Conservation (phyloP, 352 stramenopile genomes). For the Phytophthora multivora region DNA sequence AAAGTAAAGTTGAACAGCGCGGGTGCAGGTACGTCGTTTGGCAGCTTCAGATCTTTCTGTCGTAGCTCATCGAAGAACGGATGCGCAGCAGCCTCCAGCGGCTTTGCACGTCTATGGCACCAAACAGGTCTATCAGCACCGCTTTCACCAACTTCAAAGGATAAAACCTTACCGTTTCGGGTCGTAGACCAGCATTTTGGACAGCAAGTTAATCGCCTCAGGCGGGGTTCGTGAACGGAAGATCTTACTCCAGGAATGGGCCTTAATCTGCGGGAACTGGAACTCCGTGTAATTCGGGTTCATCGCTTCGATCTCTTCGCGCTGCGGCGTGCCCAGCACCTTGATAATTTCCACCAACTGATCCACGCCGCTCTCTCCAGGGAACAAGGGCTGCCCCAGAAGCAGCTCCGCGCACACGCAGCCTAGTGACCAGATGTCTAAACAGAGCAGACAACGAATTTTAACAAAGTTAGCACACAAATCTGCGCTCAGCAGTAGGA, state of each 20-base stretch:
- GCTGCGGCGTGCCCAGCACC: conserved; percentile 97
- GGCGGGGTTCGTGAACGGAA: conserved; percentile 95
- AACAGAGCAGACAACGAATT: conserved; percentile 29
- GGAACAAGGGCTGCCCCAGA: conserved; percentile 98
- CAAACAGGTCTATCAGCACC: conserved; percentile 9
- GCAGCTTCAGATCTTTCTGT: conserved; percentile 80
- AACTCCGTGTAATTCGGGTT: conserved; percentile 99
- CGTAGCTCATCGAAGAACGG: conserved; percentile 99
- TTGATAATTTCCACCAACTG: conserved; percentile 99
- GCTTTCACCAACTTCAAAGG: background rate
- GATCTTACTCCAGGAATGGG: conserved; percentile 98
- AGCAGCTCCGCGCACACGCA: conserved; percentile 99
- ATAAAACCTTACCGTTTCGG: conserved; percentile 85
- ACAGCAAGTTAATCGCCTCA: conserved; percentile 97
- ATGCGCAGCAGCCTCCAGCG: conserved; percentile 91
- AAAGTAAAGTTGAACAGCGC: conserved; percentile 96
- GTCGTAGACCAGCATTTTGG: conserved; percentile 97
- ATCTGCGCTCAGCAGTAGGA: background rate
- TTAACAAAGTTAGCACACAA: background rate
- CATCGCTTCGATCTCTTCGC: conserved; percentile 99
- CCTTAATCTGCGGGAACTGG: conserved; percentile 99
- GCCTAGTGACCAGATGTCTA: conserved; percentile 95
- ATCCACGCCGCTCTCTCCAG: conserved; percentile 98
- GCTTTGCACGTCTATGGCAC: conserved; percentile 59
- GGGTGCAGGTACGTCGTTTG: conserved; percentile 80